These are phyloP conservation scores for Xylaria multiplex DNA, from an alignment of 2,329 filamentous ascomycete genomes.

Conservation along the genomic window DNA sequence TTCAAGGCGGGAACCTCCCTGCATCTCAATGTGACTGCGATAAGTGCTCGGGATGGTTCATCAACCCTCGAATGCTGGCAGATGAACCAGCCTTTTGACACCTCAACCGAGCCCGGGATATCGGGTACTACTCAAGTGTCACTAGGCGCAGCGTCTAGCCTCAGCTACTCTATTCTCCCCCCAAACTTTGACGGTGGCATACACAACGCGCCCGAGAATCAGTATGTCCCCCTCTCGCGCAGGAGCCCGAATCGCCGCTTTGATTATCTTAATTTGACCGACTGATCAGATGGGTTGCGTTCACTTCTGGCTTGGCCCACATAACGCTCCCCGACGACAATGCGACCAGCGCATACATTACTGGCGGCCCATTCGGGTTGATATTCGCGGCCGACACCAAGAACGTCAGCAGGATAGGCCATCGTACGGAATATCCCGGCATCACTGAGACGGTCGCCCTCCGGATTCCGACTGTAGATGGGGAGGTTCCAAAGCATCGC, in stretches of 20 bases:
- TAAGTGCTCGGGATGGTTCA: slow-evolving; percentile 49
- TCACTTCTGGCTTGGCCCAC: slow-evolving; percentile 54
- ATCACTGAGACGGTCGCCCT: slow-evolving; percentile 51
- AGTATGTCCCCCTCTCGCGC: slow-evolving; percentile 46
- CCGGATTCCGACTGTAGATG: slow-evolving; percentile 51
- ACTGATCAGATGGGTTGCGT: slow-evolving; percentile 49
- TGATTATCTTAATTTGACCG: not conserved
- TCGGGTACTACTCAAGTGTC: slow-evolving; percentile 45
- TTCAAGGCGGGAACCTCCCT: slow-evolving; percentile 24
- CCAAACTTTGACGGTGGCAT: slow-evolving; percentile 52
- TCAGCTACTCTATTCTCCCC: slow-evolving; percentile 52
- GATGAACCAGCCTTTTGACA: slow-evolving; percentile 51
- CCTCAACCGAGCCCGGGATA: slow-evolving; percentile 48
- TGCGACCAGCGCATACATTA: slow-evolving; percentile 50
- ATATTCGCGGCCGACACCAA: slow-evolving; percentile 57
- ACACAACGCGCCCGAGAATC: slow-evolving; percentile 55
- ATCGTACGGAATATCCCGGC: slow-evolving; percentile 55
- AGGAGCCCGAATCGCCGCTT: not conserved
- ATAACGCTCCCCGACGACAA: slow-evolving; percentile 53
- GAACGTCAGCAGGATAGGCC: slow-evolving; percentile 53
- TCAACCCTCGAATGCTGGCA: slow-evolving; percentile 59
- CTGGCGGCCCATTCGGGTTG: slow-evolving; percentile 53
- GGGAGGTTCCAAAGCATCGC: slow-evolving; percentile 51
- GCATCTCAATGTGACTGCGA: slow-evolving; percentile 53
- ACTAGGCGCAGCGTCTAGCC: slow-evolving; percentile 50